Conservation (phyloP, 148 eudicot genomes). For the Diospyros lotus region DNA sequence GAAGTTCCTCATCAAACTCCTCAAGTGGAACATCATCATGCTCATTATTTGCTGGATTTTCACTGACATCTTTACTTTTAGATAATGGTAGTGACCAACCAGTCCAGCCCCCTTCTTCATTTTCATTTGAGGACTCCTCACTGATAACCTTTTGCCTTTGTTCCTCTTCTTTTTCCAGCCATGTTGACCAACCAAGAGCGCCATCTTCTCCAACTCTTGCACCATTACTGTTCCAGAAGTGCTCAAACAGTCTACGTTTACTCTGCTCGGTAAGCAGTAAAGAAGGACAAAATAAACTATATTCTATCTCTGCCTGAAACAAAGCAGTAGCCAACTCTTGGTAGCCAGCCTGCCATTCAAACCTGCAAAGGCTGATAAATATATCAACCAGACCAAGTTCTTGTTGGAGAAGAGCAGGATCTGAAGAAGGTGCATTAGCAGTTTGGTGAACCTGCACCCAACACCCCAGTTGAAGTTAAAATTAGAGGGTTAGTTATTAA, state of each 20-base stretch:
- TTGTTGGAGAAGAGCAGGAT: slow-evolving; percentile 41
- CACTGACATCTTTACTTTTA: slow-evolving; percentile 27
- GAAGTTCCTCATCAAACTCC: slow-evolving; percentile 46
- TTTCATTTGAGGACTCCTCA: slow-evolving; percentile 39
- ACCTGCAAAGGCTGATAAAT: slow-evolving; percentile 76
- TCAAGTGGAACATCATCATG: slow-evolving; percentile 33
- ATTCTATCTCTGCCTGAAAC: slow-evolving; percentile 91
- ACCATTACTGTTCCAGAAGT: slow-evolving; percentile 89
- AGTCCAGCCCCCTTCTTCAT: slow-evolving; percentile 87
- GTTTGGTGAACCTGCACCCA: slow-evolving; percentile 48
- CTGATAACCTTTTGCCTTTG: slow-evolving; percentile 51
- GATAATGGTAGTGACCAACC: slow-evolving; percentile 76
- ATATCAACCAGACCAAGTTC: slow-evolving; percentile 82
- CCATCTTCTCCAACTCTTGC: slow-evolving; percentile 95
- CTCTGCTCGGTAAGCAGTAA: slow-evolving; percentile 79
- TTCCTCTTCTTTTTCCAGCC: slow-evolving; percentile 97
- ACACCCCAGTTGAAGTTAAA: slow-evolving; percentile 9
- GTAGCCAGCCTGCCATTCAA: slow-evolving; percentile 99
- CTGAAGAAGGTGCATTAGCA: slow-evolving; percentile 29
- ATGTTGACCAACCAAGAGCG: slow-evolving; percentile 91
- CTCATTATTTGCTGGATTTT: slow-evolving; percentile 20
- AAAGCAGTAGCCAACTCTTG: slow-evolving; percentile 93
- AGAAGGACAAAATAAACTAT: slow-evolving; percentile 75
- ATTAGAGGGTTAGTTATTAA: neutral
- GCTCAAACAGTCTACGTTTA: slow-evolving; percentile 79